Base-by-base conservation (phyloP, 805 yeast genomes). In the Candida quercuum region DNA sequence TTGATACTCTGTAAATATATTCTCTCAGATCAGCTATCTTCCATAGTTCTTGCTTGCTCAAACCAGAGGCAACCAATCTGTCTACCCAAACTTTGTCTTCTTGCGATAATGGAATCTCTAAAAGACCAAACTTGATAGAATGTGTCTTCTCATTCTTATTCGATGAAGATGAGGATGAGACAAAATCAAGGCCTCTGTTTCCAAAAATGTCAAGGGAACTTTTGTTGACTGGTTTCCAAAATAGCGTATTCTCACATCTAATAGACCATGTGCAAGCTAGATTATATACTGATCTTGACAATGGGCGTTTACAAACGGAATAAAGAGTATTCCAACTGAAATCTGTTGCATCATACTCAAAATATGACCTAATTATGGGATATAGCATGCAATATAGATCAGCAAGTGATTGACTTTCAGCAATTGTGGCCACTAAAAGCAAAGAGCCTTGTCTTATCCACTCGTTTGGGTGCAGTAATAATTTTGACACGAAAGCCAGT, bases 401-500 rank as follows among this genome's bases (percentile, higher is more conserved):
- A 0, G 97, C 93, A 17, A 77, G 68, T 11, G 82, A 68, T 19
- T 88, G 57, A 48, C 76, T 77, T 3, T 69, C 66, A 1, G 85
- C 76, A 2, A 86, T 71, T 0, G 82, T 70, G 3, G 83, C 64
- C 2, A 88, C 65, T 35, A 88, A 65, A 2, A 69, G 61, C 30
- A 87, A 51, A 0, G 83, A 74, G 2, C 82, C 72, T 45, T 85
- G 86, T 27, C 95, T 61, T 10, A 91, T 81, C 79, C 94, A 81
- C 37, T 76, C 82, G 57, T 87, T 89, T 0, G 98, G 98, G 54
- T 89, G 97, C 8, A 89, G 58, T 0, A 84, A 53, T 20, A 91
- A 68, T 38, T 78, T 75, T 3, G 79, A 62, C 0, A 76, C 64
- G 3, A 67, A 61, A 3, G 62, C 60, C 14, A 78, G 60, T 4